Evolutionary conservation across 2,329 filamentous ascomycete genomes (phyloP).

Genomic region (Cladophialophora yegresii): DNA sequence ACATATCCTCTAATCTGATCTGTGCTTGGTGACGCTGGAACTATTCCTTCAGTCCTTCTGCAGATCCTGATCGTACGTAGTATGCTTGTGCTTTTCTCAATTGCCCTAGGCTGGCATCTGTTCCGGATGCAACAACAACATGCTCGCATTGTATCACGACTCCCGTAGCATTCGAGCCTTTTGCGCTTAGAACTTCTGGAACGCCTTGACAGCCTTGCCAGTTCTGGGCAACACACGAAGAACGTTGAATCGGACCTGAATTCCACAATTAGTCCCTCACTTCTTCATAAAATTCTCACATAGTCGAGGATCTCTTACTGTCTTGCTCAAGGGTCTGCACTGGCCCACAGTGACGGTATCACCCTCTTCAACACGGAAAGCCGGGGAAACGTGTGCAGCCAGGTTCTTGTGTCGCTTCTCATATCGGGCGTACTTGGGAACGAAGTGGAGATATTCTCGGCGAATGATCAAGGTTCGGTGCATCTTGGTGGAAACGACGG

Average conservation of each 20-base stretch:
- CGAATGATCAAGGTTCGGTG: slow-evolving; percentile 99
- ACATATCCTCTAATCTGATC: slow-evolving; percentile 25
- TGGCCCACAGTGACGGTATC: slow-evolving; percentile 99
- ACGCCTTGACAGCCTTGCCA: slow-evolving; percentile 95
- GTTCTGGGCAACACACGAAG: slow-evolving; percentile 97
- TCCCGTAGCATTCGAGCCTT: not conserved
- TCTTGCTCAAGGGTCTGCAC: slow-evolving; percentile 99
- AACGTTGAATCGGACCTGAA: slow-evolving; percentile 97
- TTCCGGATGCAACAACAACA: not conserved
- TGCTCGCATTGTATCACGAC: slow-evolving; percentile 3
- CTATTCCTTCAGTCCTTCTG: slow-evolving; percentile 9
- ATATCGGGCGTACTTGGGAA: slow-evolving; percentile 99
- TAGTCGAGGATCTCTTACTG: slow-evolving; percentile 62
- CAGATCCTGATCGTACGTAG: slow-evolving; percentile 13
- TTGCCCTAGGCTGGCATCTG: not conserved
- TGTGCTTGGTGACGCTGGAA: slow-evolving; percentile 25
- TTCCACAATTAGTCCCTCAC: slow-evolving; percentile 13
- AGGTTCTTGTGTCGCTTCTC: slow-evolving; percentile 99
- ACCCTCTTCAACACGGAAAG: slow-evolving; percentile 99
- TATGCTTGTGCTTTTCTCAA: slow-evolving; percentile 3
- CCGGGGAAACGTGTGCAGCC: slow-evolving; percentile 95
- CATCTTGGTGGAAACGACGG: slow-evolving; percentile 99
- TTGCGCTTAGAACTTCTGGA: slow-evolving; percentile 88
- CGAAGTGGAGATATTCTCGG: slow-evolving; percentile 99
- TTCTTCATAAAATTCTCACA: not conserved